Evolutionary conservation across 768 basidiomycete genomes (phyloP).

Genomic region (Hortiboletus campestris): DNA sequence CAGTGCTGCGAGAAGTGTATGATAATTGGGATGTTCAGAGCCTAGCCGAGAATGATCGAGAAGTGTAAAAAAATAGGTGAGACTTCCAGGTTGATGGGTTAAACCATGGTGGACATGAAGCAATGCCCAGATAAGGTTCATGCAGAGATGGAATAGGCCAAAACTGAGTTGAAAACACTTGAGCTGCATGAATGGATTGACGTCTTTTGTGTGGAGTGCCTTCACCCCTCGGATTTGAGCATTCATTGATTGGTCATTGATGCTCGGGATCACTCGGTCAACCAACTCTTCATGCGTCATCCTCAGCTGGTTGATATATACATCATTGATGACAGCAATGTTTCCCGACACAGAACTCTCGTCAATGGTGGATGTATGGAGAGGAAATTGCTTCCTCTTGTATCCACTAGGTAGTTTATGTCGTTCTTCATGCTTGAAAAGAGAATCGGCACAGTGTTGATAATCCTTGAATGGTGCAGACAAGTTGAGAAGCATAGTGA

Average conservation of each 20-base stretch:
- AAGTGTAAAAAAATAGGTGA: neutral
- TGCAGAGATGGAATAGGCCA: slow-evolving; percentile 29
- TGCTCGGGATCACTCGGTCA: neutral
- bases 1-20: neutral
- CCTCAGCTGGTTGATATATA: slow-evolving; percentile 6
- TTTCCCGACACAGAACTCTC: slow-evolving; percentile 5
- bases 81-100: neutral
- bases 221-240: neutral
- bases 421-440: neutral
- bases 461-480: too few relatives aligned
- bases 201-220: neutral
- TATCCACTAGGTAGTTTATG: neutral
- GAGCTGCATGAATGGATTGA: neutral
- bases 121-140: neutral
- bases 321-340: neutral
- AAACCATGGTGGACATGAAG: neutral
- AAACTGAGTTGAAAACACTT: neutral
- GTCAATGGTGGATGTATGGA: slow-evolving; percentile 3
- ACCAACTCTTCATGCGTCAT: neutral
- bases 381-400: neutral
- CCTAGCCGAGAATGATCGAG: neutral
- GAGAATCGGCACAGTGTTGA: too few relatives aligned
- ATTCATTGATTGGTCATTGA: slow-evolving; percentile 6
- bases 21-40: neutral
- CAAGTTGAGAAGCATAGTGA: too few relatives aligned